Evolutionary conservation across 257 asterid species (phyloP), one percentile per base, ranked within the genome.

Genomic region (Primulina eburnea): DNA sequence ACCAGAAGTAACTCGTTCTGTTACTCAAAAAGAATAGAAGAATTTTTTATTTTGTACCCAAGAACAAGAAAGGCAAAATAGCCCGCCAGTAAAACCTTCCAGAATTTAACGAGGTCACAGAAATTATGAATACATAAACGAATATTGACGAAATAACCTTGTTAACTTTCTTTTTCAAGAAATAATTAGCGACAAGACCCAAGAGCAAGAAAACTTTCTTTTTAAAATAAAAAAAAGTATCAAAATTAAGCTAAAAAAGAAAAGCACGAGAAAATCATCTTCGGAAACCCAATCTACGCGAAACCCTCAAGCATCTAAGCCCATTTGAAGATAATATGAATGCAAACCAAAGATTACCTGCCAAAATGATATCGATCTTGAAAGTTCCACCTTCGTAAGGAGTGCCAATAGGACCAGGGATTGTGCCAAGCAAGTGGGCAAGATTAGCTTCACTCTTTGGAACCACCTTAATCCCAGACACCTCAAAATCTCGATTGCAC

Each of bases 361-460:
- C 84, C 66, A 93, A 78, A 79, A 78, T 83, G 69, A 93, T 93
- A 78, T 93, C 97, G 81, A 93, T 93, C 78, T 89, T 90, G 92
- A 93, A 93, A 66, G 81, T 70, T 38, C 99, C 99, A 20, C 96
- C 99, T 82, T 93, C 96, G 32, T 93, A 93, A 7, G 96, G 99
- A 38, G 99, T 93, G 63, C 91, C 97, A 37, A 60, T 56, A 20
- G 99, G 99, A 62, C 99, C 99, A 29, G 97, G 94, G 60, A 93
- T 86, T 63, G 96, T 86, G 47, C 99, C 99, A 16, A 83, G 80
- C 88, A 93, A 75, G 33, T 86, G 91, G 62, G 88, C 76, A 7
- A 93, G 86, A 64, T 80, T 85, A 43, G 82, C 71, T 18, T 90
- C 97, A n/a, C 80, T 77, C 75, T 78, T 86, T 0, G 92, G 97